phyloP scores from a whole-genome alignment of 2,329 filamentous ascomycete genomes.

The Leptodontidium sp. region DNA sequence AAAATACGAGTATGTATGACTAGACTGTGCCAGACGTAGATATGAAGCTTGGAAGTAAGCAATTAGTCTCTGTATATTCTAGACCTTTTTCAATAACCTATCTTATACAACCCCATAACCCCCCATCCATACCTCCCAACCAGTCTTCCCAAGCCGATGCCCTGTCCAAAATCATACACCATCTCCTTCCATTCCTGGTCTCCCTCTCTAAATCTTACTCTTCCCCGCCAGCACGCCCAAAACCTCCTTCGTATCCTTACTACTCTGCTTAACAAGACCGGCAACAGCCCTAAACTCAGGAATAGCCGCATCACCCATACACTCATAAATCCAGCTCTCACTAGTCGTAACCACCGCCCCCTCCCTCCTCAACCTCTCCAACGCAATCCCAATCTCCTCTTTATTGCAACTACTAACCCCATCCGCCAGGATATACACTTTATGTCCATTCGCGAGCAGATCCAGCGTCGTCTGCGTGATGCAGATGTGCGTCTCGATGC shows the following conservation, averaged over 20 bases:
- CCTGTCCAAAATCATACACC: neutral
- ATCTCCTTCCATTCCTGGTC: too few relatives aligned
- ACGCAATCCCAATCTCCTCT: slow-evolving; percentile 81
- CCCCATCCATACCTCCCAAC: neutral
- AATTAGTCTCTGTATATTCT: slow-evolving; percentile 6
- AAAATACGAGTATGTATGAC: too few relatives aligned
- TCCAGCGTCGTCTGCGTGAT: slow-evolving; percentile 92
- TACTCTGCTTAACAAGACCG: slow-evolving; percentile 79
- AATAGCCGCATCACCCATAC: slow-evolving; percentile 81
- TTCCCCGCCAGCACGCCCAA: slow-evolving; percentile 72
- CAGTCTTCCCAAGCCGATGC: neutral
- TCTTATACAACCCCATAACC: neutral
- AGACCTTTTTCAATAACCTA: neutral
- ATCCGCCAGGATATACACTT: slow-evolving; percentile 88
- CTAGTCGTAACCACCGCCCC: slow-evolving; percentile 84
- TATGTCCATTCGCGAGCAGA: slow-evolving; percentile 75
- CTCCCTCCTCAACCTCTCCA: slow-evolving; percentile 77
- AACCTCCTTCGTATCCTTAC: slow-evolving; percentile 72
- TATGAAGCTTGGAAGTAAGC: neutral
- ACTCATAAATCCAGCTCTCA: slow-evolving; percentile 91
- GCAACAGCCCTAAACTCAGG: slow-evolving; percentile 78
- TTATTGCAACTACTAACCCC: slow-evolving; percentile 88
- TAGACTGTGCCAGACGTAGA: too few relatives aligned
- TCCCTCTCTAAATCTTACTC: slow-evolving; percentile 61
- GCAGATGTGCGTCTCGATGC: slow-evolving; percentile 95